Percentiles rank a stretch among this genome's conserved stretches.
These are phyloP conservation scores for Pseudocercospora macadamiae DNA, from an alignment of 2,329 filamentous ascomycete genomes.

Conservation along the genomic window DNA sequence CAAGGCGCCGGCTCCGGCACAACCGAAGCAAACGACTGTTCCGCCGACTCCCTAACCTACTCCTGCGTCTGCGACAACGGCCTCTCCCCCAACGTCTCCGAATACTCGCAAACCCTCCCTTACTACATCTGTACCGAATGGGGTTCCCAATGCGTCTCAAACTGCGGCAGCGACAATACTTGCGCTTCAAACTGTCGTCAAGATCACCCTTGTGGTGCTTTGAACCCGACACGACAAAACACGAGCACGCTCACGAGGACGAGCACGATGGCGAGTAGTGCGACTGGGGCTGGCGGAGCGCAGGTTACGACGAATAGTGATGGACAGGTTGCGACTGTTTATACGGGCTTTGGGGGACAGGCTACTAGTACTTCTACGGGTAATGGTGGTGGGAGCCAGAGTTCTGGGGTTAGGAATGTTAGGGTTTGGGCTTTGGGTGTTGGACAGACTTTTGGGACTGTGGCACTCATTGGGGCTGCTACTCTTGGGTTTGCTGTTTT, in stretches of 20 bases:
- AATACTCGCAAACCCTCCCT: conserved; percentile 78
- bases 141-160: conserved; percentile 62
- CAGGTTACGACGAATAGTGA: conserved; percentile 37
- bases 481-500: conserved; percentile 60
- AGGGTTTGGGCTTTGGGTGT: conserved; percentile 53
- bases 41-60: conserved; percentile 68
- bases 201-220: conserved; percentile 74
- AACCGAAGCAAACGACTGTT: conserved; percentile 65
- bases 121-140: conserved; percentile 75
- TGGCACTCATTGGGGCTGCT: conserved; percentile 57
- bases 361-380: conserved; percentile 33
- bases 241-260: conserved; percentile 52
- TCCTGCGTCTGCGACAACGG: conserved; percentile 72
- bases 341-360: conserved; percentile 48
- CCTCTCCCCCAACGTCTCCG: conserved; percentile 69
- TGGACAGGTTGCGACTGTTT: conserved; percentile 41
- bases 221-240: conserved; percentile 64
- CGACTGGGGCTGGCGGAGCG: conserved; percentile 35
- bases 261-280: conserved; percentile 38
- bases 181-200: conserved; percentile 65
- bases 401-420: conserved; percentile 15
- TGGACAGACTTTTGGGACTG: conserved; percentile 60
- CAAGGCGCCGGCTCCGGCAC: conserved; percentile 51
- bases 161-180: conserved; percentile 57
- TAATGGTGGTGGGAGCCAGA: conserved; percentile 20